Percentiles rank a stretch among this genome's conserved stretches.
Conservation (phyloP, 2,329 filamentous ascomycete species). For the Venturia effusa region DNA sequence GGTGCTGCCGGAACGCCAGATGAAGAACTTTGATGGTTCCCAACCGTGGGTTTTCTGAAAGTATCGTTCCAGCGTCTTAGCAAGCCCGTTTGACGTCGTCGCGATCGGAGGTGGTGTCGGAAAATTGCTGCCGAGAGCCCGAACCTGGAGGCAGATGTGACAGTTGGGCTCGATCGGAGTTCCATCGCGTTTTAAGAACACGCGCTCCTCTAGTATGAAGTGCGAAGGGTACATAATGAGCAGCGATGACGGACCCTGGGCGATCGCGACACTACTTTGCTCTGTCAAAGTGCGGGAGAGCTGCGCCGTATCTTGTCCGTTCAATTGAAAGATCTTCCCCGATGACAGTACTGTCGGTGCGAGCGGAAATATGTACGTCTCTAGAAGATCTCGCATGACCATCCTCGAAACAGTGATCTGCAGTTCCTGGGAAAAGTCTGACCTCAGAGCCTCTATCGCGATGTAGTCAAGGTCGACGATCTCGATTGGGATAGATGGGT, state of each 20-base stretch:
- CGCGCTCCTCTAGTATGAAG: not conserved
- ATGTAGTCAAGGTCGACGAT: not conserved
- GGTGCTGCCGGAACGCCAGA: not conserved
- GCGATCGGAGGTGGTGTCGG: not conserved
- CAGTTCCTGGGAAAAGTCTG: not conserved
- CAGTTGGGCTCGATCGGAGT: not conserved
- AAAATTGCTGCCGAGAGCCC: not conserved
- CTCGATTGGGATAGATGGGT: not conserved
- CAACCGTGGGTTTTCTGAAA: not conserved
- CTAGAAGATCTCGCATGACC: not conserved
- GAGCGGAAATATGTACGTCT: not conserved
- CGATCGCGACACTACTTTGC: slow-evolving; percentile 1
- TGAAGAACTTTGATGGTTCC: not conserved
- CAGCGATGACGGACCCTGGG: not conserved
- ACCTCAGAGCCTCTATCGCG: not conserved
- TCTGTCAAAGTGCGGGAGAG: not conserved
- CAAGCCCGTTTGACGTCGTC: not conserved
- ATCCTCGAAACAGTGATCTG: not conserved
- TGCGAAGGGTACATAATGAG: not conserved
- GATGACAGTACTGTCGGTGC: not conserved
- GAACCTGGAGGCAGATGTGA: not conserved
- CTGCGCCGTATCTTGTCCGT: not conserved
- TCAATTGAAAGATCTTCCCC: not conserved
- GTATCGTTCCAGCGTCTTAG: not conserved
- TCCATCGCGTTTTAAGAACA: not conserved